Percentiles rank a stretch among this genome's conserved stretches.
Conservation (phyloP, 768 basidiomycete species). For the Auriscalpium orientale region DNA sequence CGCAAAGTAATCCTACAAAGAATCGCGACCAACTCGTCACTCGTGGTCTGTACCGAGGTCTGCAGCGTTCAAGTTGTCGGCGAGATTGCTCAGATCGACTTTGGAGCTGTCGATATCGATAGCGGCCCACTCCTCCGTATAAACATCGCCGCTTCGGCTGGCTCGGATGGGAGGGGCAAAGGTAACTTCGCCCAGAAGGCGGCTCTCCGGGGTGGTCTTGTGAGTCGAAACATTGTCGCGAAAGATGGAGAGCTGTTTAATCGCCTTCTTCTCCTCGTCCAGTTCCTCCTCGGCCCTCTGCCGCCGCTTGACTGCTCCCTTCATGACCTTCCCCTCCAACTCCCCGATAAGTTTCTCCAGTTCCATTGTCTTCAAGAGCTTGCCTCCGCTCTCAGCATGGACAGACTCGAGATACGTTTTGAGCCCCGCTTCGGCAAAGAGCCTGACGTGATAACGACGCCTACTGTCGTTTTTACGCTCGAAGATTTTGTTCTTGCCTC, state of each 20-base stretch:
- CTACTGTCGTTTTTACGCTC: neutral
- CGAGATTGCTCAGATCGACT: constrained; percentile 16
- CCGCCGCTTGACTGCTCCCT: neutral
- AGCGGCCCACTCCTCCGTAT: constrained; percentile 20
- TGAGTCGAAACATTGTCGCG: neutral
- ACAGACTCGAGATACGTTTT: constrained; percentile 20
- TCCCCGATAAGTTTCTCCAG: neutral
- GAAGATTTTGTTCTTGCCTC: neutral
- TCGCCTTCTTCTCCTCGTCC: neutral
- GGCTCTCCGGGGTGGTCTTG: neutral
- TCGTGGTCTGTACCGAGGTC: neutral
- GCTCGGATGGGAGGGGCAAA: constrained; percentile 7
- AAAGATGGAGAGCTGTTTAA: neutral
- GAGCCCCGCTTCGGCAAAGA: constrained; percentile 13
- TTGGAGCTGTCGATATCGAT: constrained; percentile 21
- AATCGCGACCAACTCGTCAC: neutral
- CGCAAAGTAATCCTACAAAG: no score
- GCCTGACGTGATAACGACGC: neutral
- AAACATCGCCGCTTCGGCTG: neutral
- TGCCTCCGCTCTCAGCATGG: neutral
- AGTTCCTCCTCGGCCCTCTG: neutral
- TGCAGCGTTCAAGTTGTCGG: constrained; percentile 2
- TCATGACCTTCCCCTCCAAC: neutral
- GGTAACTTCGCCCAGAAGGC: neutral
- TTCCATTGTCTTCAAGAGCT: neutral